phyloP scores from a whole-genome alignment of 2,329 filamentous ascomycete genomes.

The Colletotrichum horii region DNA sequence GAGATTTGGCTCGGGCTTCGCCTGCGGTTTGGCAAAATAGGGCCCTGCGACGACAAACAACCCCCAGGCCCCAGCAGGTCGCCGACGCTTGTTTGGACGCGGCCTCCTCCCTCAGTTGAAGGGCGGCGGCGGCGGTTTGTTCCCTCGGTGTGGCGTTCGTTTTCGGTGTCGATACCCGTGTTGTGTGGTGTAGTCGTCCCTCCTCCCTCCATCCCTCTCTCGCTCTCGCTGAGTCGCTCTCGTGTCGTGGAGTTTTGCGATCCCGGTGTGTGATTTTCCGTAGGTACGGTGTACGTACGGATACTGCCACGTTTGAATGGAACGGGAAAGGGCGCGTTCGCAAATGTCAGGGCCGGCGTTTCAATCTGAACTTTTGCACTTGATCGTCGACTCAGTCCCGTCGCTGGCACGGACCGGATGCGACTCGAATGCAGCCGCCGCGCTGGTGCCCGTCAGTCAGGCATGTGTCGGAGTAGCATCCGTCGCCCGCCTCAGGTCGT shows the following conservation, averaged over 20 bases:
- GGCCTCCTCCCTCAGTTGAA: background rate
- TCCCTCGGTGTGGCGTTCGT: slow-evolving; percentile 3
- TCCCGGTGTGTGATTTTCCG: background rate
- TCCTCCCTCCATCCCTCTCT: background rate
- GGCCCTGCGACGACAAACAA: background rate
- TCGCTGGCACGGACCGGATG: slow-evolving; percentile 9
- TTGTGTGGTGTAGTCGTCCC: background rate
- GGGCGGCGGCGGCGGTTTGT: background rate
- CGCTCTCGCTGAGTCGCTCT: background rate
- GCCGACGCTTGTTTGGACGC: background rate
- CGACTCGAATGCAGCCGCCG: slow-evolving; percentile 10
- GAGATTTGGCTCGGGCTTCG: background rate
- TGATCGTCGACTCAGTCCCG: slow-evolving; percentile 17
- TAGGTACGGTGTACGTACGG: background rate
- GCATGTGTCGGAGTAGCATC: slow-evolving; percentile 10
- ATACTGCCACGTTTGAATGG: background rate
- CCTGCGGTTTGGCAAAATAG: slow-evolving; percentile 1
- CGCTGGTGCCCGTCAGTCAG: background rate
- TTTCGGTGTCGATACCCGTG: slow-evolving; percentile 1
- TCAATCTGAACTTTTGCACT: slow-evolving; percentile 9
- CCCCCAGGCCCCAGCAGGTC: background rate
- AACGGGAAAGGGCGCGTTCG: background rate
- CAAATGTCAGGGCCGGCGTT: background rate
- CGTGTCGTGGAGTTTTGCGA: background rate
- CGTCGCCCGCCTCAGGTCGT: background rate